Evolutionary conservation across 2,329 filamentous ascomycete species (phyloP), one percentile per base, ranked within the genome.

Genomic region (Neopestalotiopsis clavispora): DNA sequence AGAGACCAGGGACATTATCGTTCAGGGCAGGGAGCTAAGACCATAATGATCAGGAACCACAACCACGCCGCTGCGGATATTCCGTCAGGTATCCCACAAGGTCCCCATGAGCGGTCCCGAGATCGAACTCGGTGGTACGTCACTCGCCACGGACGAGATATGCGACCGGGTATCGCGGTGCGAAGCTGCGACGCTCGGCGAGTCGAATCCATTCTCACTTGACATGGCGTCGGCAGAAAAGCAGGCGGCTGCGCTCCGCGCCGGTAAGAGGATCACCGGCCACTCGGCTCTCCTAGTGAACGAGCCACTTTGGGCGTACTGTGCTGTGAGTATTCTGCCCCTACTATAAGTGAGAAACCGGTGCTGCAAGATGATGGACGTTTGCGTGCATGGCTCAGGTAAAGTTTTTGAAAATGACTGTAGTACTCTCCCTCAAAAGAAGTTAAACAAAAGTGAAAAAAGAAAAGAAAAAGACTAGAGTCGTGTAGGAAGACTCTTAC

Each of bases 1-100:
- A 66, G 67, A 23, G 32, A 23, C 42, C 28, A 23, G 30, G 9
- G n/a, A 40, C 10, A n/a, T n/a, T 23, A 14, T 5, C 6, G 14
- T 52, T 52, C 2, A 28, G 23, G 28, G 14, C 14, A 14, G 14
- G 10, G 1, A 5, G 20, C 20, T 49, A 45, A 71, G 30, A 1
- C 6, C 38, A 2, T 20, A 49, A 23, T 38, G 6, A 7, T 2
- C 30, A 63, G 68, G 63, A 13, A 60, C 61, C 23, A 71, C 71
- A 17, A 69, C 69, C 17, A 74, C 73, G 20, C 72, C 70, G 12
- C 49, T 69, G 6, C 68, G 68, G 5, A 67, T 74, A 4, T 72
- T 75, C 57, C 66, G 73, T 2, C 72, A 75, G 63, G 73, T 73
- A 13, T 75, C 71, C 4, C 73, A 74, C 65, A 75, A 75, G 59